Conservation (phyloP, 768 basidiomycete genomes). For the Leccinellum rugosiceps region DNA sequence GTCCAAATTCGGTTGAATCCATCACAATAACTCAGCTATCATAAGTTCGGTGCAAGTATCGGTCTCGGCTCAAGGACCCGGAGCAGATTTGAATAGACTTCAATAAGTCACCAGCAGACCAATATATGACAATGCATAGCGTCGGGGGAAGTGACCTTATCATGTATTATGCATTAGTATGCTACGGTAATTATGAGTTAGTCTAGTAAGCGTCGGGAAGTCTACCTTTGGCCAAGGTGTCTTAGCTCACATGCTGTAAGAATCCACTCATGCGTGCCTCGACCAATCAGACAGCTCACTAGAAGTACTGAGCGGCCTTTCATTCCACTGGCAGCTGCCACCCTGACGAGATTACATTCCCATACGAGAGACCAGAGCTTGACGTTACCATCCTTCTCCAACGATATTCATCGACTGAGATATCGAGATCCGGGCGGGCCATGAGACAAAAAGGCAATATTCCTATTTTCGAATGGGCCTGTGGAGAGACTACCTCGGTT, state of each 20-base stretch:
- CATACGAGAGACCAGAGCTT: not conserved
- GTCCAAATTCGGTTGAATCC: slow-evolving; percentile 13
- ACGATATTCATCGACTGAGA: not conserved
- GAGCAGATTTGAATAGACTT: not conserved
- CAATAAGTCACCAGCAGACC: not conserved
- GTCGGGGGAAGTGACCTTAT: too few species aligned
- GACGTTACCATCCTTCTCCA: not conserved
- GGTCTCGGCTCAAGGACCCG: not conserved
- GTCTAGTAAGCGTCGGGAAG: too few species aligned
- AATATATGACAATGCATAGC: too few species aligned
- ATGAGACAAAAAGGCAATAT: not conserved
- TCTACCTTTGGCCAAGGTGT: not conserved
- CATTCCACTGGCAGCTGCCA: not conserved
- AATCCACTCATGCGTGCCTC: not conserved
- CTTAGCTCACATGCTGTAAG: not conserved
- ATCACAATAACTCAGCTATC: not conserved
- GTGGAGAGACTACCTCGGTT: not conserved
- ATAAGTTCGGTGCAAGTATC: not conserved
- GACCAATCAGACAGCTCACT: not conserved
- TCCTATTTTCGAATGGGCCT: not conserved
- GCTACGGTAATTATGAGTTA: too few species aligned
- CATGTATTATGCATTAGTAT: too few species aligned
- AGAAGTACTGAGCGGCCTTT: not conserved
- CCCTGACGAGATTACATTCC: not conserved
- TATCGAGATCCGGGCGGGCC: not conserved